Conservation (phyloP, 2,329 filamentous ascomycete genomes). For the Botrytis pseudocinerea region DNA sequence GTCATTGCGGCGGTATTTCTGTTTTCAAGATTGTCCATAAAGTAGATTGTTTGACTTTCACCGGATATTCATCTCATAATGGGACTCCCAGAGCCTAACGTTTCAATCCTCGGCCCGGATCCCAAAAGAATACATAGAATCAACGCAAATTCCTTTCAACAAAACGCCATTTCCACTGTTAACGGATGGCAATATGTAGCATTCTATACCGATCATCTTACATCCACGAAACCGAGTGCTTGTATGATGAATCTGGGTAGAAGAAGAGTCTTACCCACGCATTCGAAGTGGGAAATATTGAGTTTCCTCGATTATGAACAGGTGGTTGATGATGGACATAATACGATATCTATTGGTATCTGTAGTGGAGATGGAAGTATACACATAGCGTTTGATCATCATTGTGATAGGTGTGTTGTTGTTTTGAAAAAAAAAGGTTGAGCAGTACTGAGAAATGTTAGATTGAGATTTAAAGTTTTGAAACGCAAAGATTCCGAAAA, state of each 20-base stretch:
- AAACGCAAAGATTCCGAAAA: conserved; percentile 7
- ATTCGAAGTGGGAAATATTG: conserved; percentile 29
- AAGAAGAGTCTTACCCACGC: conserved; percentile 11
- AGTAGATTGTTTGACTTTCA: not conserved
- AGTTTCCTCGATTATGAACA: conserved; percentile 34
- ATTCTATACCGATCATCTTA: conserved; percentile 30
- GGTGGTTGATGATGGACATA: conserved; percentile 34
- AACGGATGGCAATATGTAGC: conserved; percentile 33
- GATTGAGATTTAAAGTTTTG: conserved; percentile 33
- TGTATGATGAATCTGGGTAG: conserved; percentile 31
- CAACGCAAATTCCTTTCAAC: conserved; percentile 36
- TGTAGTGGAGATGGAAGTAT: conserved; percentile 35
- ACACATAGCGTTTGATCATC: conserved; percentile 36
- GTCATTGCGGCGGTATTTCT: not conserved
- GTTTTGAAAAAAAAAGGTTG: not conserved
- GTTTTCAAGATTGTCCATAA: not conserved
- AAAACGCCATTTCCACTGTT: conserved; percentile 33
- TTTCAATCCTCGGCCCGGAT: conserved; percentile 30
- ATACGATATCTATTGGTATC: conserved; percentile 34
- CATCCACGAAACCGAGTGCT: not conserved
- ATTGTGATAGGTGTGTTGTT: conserved; percentile 33
- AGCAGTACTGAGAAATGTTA: conserved; percentile 21
- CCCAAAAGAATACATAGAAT: conserved; percentile 32
- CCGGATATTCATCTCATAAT: not conserved
- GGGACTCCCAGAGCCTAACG: conserved; percentile 25